Base-by-base conservation (phyloP, 2,329 filamentous ascomycete genomes). In the Diaporthe eres region DNA sequence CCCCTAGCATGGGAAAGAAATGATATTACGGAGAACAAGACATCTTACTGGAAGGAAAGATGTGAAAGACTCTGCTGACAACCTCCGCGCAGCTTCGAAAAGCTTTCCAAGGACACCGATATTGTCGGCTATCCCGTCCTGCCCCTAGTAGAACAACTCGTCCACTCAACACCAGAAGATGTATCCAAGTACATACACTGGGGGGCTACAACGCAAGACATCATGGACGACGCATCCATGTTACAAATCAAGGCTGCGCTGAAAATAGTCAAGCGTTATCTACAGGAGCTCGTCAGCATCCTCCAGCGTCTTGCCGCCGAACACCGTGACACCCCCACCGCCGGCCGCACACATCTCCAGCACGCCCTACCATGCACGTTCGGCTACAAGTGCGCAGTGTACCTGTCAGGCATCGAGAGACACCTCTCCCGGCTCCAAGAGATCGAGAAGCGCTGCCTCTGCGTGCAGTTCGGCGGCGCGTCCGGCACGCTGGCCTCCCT, bases 201-300 rank as follows among this genome's bases (percentile, higher is more conserved):
- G 89, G 89, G 89, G 12, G 88, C 89, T 2, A 91, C 89, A 0
- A 91, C 89, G 0, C 89, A 91, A 77, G 89, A 91, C 77, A 90
- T 91, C 75, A 90, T 90, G 89, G 89, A 91, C 77, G 82, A 87
- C 0, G 89, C 89, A 0, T 87, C 85, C 17, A 82, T 90, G 1
- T 78, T 91, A 12, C 89, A 91, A 77, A 89, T 90, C 80, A 87
- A 88, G 57, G 78, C 84, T 17, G 89, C 88, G 0, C 81, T 91
- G 19, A 80, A 82, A 0, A 84, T 91, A 22, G 84, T 91, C 5
- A 85, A 88, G 75, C 79, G 82, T 6, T 83, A 87, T 4, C 81
- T 90, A 3, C 76, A 81, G 2, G 84, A 85, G 1, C 82, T 90
- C 4, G 85, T 87, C 44, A 79, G 79, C 6, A 85, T 84, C 8